Evolutionary conservation across 169 alveolate genomes (phyloP).

Genomic region (Plasmodium reichenowi): DNA sequence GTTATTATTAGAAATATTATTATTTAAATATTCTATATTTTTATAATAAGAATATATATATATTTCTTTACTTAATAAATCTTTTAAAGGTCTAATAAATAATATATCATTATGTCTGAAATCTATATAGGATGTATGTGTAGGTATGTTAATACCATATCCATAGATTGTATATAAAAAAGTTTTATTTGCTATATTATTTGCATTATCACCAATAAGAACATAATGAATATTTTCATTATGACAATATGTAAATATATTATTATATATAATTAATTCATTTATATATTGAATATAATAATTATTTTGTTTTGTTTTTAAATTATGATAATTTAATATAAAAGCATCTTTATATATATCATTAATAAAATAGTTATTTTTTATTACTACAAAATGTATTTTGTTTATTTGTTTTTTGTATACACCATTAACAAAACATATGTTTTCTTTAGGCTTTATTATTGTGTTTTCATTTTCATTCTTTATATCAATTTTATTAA

Average conservation of each 20-base stretch:
- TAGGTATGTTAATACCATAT: constrained; percentile 57
- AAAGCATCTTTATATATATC: constrained; percentile 22
- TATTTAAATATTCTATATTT: constrained; percentile 38
- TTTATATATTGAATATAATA: constrained; percentile 68
- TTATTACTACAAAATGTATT: constrained; percentile 34
- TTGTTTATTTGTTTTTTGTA: constrained; percentile 50
- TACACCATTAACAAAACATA: constrained; percentile 35
- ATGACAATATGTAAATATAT: constrained; percentile 52
- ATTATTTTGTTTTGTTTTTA: constrained; percentile 52
- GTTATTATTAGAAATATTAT: constrained; percentile 21
- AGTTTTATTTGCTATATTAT: constrained; percentile 65
- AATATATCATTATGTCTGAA: constrained; percentile 30
- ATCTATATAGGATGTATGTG: constrained; percentile 48
- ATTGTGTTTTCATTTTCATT: background rate
- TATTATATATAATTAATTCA: constrained; percentile 51
- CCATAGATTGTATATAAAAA: constrained; percentile 63
- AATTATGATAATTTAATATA: constrained; percentile 14
- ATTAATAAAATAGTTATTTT: constrained; percentile 54
- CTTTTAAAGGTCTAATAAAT: constrained; percentile 63
- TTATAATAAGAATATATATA: constrained; percentile 57
- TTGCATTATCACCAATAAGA: constrained; percentile 69
- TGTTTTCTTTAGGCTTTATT: background rate
- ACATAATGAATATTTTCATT: constrained; percentile 65
- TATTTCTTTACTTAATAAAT: constrained; percentile 67
- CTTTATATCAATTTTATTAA: background rate